phyloP scores from a whole-genome alignment of 2,329 filamentous ascomycete species.

The Sarocladium strictum region DNA sequence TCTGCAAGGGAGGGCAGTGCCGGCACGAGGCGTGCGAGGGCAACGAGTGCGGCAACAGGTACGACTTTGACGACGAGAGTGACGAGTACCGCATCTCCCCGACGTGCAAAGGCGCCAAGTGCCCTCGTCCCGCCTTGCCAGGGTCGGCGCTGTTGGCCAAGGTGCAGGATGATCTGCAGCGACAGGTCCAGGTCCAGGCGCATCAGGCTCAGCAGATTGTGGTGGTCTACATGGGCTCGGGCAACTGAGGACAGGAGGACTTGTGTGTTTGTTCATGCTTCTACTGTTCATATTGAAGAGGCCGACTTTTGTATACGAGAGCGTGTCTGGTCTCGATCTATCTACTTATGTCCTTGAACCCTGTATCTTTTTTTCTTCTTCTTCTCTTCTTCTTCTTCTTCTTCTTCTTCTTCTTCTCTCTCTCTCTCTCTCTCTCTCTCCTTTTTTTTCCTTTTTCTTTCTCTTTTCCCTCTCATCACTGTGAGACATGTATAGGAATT shows the following conservation, averaged over 20 bases:
- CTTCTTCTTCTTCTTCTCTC: too few relatives aligned
- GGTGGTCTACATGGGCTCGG: not conserved
- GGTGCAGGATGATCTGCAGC: not conserved
- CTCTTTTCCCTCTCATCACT: too few relatives aligned
- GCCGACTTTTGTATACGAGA: too few relatives aligned
- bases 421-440: too few relatives aligned
- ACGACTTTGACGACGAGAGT: not conserved
- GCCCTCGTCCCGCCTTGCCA: not conserved
- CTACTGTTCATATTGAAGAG: not conserved
- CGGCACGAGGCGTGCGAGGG: not conserved
- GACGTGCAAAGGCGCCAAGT: conserved; percentile 1
- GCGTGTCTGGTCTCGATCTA: too few relatives aligned
- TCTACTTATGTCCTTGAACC: too few relatives aligned
- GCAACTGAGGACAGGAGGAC: too few relatives aligned
- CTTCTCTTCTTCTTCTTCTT: too few relatives aligned
- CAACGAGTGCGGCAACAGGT: conserved; percentile 3
- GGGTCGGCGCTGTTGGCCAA: not conserved
- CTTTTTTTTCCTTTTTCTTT: too few relatives aligned
- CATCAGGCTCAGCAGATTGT: not conserved
- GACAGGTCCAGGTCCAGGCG: not conserved
- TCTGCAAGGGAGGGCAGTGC: not conserved
- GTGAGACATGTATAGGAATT: too few relatives aligned
- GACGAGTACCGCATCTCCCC: not conserved
- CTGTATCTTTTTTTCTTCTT: too few relatives aligned
- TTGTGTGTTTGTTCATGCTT: too few relatives aligned